These are phyloP conservation scores for Ophiostoma ulmi DNA, from an alignment of 2,329 filamentous ascomycete genomes.

Conservation along the genomic window DNA sequence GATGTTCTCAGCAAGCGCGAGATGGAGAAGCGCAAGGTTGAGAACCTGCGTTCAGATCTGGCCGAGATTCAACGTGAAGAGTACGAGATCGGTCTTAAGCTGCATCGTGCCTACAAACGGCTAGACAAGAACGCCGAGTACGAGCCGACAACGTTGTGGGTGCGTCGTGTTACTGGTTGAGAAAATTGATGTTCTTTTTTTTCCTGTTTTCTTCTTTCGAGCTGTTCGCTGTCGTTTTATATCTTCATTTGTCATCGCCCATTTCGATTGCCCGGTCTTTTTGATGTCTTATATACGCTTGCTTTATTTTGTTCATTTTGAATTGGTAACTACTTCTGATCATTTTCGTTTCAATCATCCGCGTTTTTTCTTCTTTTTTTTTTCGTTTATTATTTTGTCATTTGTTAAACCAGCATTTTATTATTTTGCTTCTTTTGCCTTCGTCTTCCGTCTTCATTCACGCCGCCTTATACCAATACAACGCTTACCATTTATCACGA, in stretches of 20 bases:
- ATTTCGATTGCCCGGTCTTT: background rate
- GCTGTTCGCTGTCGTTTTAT: background rate
- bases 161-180: conserved; percentile 63
- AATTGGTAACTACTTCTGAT: background rate
- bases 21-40: conserved; percentile 59
- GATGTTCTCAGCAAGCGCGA: conserved; percentile 56
- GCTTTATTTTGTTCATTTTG: background rate
- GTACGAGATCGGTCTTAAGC: conserved; percentile 70
- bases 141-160: conserved; percentile 69
- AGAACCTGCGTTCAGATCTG: conserved; percentile 60
- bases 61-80: conserved; percentile 70
- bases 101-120: conserved; percentile 70
- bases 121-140: conserved; percentile 61
- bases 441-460: background rate
- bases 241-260: background rate
- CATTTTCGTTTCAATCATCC: background rate
- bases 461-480: background rate
- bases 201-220: background rate
- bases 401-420: background rate
- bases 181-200: background rate
- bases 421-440: background rate
- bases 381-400: background rate
- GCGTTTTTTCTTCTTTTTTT: background rate
- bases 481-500: too few species aligned
- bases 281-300: background rate